Percentiles rank a stretch among this genome's conserved stretches.
Conservation (phyloP, 164 flowering plant genomes). For the Chimonanthus salicifolius region DNA sequence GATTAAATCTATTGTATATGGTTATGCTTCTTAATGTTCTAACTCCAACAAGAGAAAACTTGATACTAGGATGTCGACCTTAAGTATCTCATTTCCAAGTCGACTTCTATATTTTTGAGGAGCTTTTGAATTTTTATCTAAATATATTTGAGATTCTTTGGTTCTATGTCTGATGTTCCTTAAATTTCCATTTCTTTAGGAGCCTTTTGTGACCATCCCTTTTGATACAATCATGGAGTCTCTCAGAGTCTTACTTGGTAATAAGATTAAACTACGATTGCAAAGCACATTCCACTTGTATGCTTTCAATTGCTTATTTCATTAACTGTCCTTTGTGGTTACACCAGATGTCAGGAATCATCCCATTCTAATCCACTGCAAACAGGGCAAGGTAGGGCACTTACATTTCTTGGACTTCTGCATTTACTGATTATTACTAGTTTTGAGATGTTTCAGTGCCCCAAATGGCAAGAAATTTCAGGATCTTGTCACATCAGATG, state of each 20-base stretch:
- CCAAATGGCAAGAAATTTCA: background rate
- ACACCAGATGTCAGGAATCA: conserved; percentile 61
- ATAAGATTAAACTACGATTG: background rate
- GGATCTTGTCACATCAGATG: background rate
- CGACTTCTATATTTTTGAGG: background rate
- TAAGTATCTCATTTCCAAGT: no score
- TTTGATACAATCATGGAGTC: conserved; percentile 54
- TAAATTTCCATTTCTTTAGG: conserved; percentile 27
- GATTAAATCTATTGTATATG: no score
- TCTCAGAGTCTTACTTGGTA: conserved; percentile 67
- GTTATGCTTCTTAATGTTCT: no score
- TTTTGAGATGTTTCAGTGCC: background rate
- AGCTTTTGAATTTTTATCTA: background rate
- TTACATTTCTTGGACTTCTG: background rate
- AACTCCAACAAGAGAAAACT: no score
- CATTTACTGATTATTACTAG: background rate
- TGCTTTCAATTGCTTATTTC: background rate
- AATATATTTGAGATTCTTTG: background rate
- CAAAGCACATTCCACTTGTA: background rate
- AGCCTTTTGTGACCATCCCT: conserved; percentile 41
- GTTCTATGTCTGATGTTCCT: background rate
- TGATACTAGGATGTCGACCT: no score
- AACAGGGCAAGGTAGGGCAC: conserved; percentile 62
- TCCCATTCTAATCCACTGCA: conserved; percentile 77
- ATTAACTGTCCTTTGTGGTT: background rate